These are phyloP conservation scores for Aegilops umbellulata DNA, from an alignment of 176 grass and related monocot genomes.

Conservation along the genomic window DNA sequence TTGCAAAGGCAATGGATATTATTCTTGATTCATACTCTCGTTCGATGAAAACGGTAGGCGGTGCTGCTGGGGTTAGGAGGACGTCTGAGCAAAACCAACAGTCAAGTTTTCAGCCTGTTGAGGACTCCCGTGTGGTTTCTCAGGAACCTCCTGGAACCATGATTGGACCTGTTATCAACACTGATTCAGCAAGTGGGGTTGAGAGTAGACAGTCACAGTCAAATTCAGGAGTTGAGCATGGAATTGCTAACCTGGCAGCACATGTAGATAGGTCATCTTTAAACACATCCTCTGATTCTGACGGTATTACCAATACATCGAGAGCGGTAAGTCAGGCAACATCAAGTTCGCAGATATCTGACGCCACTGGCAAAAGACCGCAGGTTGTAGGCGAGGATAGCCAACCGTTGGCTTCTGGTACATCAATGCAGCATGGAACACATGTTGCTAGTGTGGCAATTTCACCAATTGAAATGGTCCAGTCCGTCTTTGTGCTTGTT, in stretches of 20 bases:
- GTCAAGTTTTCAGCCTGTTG: constrained; percentile 35
- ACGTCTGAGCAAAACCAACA: constrained; percentile 55
- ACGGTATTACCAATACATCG: constrained; percentile 36
- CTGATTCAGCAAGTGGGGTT: constrained; percentile 29
- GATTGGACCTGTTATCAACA: constrained; percentile 24
- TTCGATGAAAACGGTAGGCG: constrained; percentile 52
- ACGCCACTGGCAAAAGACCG: constrained; percentile 23
- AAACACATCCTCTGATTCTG: constrained; percentile 57
- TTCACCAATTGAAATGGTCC: constrained; percentile 85
- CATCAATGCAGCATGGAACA: constrained; percentile 50
- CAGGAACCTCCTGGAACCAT: constrained; percentile 28
- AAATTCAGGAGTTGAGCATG: constrained; percentile 37
- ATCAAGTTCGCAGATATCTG: constrained; percentile 14
- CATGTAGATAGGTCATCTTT: constrained; percentile 28
- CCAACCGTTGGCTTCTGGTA: constrained; percentile 51
- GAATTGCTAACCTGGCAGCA: constrained; percentile 34
- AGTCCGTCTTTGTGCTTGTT: constrained; percentile 74
- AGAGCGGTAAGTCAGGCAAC: constrained; percentile 16
- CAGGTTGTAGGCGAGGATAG: constrained; percentile 49
- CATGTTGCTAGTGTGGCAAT: constrained; percentile 56
- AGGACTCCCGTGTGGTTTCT: constrained; percentile 24
- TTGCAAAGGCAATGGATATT: constrained; percentile 79
- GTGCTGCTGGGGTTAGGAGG: constrained; percentile 44
- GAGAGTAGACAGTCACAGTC: constrained; percentile 34
- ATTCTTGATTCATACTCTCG: constrained; percentile 83